Base-by-base conservation (phyloP, 768 basidiomycete species). In the Pleurotus giganteus region DNA sequence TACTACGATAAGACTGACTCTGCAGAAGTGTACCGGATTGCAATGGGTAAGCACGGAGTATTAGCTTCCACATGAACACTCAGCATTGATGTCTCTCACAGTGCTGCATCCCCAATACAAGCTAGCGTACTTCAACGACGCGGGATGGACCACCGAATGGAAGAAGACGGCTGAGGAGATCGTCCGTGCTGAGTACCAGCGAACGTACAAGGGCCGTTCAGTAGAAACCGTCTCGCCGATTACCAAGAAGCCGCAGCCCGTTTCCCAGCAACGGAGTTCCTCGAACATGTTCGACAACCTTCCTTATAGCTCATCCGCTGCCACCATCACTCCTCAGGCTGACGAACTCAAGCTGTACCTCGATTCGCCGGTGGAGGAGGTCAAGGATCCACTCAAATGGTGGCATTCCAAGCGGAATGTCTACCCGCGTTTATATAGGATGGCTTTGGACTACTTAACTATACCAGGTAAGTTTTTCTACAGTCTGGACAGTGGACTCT, bases 1-100 rank as follows among this genome's bases (percentile, higher is more conserved):
- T 73, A 73, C 53, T 75, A 71, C 46, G 46, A 56, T 1, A 39
- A 47, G 17, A 75, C 69, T 1, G 73, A 74, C 57, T 19, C 47
- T 1, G 68, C 68, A 1, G 60, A 73, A 6, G 53, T 63, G 0
- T 74, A 71, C 47, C 56, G 63, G 0, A 71, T 75, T 60, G 70
- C 69, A 6, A 75, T 75, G 71, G 59, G 73, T 75, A 54, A 15
- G 66, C 67, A 9, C 6, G 17, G 6, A 15, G n/a, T 36, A 21
- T 42, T 6, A 37, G 23, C 23, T 31, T 9, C 29, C 17, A 23
- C 24, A 36, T 27, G 13, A 17, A n/a, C 11, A 11, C 26, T 21
- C 17, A 13, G 13, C n/a, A 32, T 32, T 6, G 7, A 32, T 32
- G 6, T 32, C 6, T 32, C 13, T 32, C n/a, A 8, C 11, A 69